Evolutionary conservation across 495 filamentous ascomycete genomes (phyloP).

Genomic region (Penicillium lagena): DNA sequence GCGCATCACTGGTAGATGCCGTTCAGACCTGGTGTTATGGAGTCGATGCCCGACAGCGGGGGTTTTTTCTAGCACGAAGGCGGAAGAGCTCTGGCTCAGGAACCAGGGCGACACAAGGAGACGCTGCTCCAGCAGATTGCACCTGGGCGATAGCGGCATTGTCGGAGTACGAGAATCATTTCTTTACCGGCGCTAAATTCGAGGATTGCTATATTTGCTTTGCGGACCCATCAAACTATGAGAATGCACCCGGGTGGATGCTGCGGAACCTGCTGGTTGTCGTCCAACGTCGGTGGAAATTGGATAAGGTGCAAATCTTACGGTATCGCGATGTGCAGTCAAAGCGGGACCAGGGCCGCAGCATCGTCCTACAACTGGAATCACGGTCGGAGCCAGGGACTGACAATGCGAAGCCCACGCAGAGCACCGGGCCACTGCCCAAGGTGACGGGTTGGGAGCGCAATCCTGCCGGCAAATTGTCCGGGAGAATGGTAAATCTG

Average conservation of each 20-base stretch:
- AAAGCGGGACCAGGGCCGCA: constrained; percentile 69
- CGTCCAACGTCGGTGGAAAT: constrained; percentile 72
- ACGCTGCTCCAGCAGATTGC: neutral
- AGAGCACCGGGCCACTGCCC: constrained; percentile 51
- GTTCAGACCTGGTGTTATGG: constrained; percentile 82
- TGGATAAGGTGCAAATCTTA: constrained; percentile 74
- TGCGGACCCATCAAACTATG: constrained; percentile 86
- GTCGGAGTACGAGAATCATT: constrained; percentile 73
- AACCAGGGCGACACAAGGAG: neutral
- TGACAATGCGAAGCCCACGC: constrained; percentile 14
- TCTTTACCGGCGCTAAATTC: constrained; percentile 64
- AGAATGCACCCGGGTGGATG: constrained; percentile 83
- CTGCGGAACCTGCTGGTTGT: constrained; percentile 83
- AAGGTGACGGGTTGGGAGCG: constrained; percentile 95
- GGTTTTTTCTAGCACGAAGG: constrained; percentile 88
- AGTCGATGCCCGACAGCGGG: constrained; percentile 74
- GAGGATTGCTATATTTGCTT: constrained; percentile 79
- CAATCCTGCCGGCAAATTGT: constrained; percentile 65
- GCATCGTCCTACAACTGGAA: constrained; percentile 65
- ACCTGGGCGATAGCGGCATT: constrained; percentile 71
- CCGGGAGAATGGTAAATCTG: constrained; percentile 69
- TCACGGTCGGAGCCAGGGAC: constrained; percentile 32
- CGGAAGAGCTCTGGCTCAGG: neutral
- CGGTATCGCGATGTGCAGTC: constrained; percentile 81
- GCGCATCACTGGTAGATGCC: constrained; percentile 64